These are phyloP conservation scores for Linaria vulgaris DNA, from an alignment of 257 asterid genomes.

Conservation along the genomic window DNA sequence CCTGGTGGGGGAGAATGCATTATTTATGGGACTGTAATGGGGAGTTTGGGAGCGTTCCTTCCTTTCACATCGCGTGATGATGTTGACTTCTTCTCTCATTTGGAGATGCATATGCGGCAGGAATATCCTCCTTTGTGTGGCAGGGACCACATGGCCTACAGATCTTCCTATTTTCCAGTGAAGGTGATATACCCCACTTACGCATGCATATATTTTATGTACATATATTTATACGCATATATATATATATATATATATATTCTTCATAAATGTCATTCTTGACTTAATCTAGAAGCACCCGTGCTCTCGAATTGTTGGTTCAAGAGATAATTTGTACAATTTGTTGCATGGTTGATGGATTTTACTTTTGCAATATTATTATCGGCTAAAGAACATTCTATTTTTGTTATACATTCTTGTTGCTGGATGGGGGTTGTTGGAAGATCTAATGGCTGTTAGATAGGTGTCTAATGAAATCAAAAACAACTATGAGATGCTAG, in stretches of 20 bases:
- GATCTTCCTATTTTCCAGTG: slow-evolving; percentile 94
- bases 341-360: neutral
- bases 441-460: neutral
- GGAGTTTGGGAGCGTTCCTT: slow-evolving; percentile 91
- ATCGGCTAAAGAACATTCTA: neutral
- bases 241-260: no score
- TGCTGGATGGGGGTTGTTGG: neutral
- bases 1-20: slow-evolving; percentile 98
- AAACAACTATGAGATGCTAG: neutral
- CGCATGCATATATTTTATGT: neutral
- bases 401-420: neutral
- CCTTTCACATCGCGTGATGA: slow-evolving; percentile 95
- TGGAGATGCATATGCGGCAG: slow-evolving; percentile 99
- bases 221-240: no score
- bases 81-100: slow-evolving; percentile 94
- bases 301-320: neutral
- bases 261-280: no score
- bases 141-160: slow-evolving; percentile 97
- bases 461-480: neutral
- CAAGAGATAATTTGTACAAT: neutral
- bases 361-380: neutral
- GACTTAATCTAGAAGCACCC: neutral
- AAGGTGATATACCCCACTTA: slow-evolving; percentile 49
- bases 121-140: slow-evolving; percentile 98
- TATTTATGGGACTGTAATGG: slow-evolving; percentile 91